These are phyloP conservation scores for Stipa capillata DNA, from an alignment of 176 grass and related monocot genomes.

Conservation along the genomic window DNA sequence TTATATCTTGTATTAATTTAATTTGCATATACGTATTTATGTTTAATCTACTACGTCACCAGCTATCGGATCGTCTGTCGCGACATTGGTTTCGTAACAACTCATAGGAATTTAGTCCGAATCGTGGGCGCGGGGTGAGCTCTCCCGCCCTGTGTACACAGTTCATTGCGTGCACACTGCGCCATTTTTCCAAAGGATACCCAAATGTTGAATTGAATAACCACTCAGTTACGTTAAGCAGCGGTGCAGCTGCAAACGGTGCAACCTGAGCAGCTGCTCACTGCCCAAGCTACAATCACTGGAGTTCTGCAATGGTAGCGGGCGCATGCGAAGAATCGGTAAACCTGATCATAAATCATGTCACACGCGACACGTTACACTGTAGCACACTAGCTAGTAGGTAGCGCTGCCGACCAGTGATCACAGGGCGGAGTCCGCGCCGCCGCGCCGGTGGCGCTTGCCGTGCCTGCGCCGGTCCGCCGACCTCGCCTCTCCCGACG, in stretches of 20 bases:
- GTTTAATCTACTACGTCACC: no score
- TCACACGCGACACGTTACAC: background rate
- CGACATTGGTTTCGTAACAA: no score
- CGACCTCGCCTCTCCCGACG: slow-evolving; percentile 43
- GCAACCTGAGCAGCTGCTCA: background rate
- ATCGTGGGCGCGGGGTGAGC: no score
- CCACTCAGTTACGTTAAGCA: background rate
- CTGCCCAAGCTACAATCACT: background rate
- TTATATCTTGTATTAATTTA: no score
- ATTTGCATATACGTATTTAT: no score
- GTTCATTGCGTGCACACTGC: no score
- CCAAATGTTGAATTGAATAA: background rate
- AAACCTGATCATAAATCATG: background rate
- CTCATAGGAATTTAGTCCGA: no score
- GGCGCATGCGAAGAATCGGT: background rate
- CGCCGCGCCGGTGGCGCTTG: slow-evolving; percentile 39
- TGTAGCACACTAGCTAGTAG: background rate
- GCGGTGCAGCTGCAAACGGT: background rate
- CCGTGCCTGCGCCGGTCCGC: slow-evolving; percentile 25
- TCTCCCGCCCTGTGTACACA: no score
- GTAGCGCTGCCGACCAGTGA: background rate
- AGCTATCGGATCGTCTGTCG: no score
- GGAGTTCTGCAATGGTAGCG: background rate
- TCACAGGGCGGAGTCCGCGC: slow-evolving; percentile 16
- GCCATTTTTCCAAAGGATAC: no score